A percentile compares a stretch with the other conserved stretches of the same genome.
These are phyloP conservation scores for Metarhizium sp. DNA, from an alignment of 2,329 filamentous ascomycete species.

Conservation along the genomic window DNA sequence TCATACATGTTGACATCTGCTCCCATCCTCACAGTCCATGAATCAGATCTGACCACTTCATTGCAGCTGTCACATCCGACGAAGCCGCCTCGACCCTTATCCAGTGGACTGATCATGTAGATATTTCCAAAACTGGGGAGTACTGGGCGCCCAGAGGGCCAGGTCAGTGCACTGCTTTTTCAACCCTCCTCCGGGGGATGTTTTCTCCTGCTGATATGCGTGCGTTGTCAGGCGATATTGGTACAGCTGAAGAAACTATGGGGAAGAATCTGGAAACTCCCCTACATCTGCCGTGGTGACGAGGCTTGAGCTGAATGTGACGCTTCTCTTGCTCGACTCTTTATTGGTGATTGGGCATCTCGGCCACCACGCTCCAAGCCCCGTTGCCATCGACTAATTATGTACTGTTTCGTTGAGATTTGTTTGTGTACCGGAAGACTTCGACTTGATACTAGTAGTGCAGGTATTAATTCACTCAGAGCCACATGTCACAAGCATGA, in stretches of 20 bases:
- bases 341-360: background rate
- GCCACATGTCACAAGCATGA: too few species aligned
- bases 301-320: background rate
- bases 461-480: too few species aligned
- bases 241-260: conserved; percentile 54
- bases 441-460: background rate
- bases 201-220: background rate
- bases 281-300: conserved; percentile 56
- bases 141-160: conserved; percentile 67
- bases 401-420: background rate
- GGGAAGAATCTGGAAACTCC: conserved; percentile 54
- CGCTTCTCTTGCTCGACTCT: background rate
- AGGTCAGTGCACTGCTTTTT: conserved; percentile 33
- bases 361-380: background rate
- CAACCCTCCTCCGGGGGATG: background rate
- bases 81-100: conserved; percentile 54
- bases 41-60: background rate
- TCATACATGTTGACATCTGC: background rate
- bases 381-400: background rate
- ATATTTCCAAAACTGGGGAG: conserved; percentile 57
- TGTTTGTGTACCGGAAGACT: background rate
- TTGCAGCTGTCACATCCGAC: conserved; percentile 54
- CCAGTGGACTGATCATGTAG: conserved; percentile 53
- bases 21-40: background rate
- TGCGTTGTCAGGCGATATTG: conserved; percentile 47